Base-by-base conservation (phyloP, 2,329 filamentous ascomycete species). In the Neopestalotiopsis sp. region DNA sequence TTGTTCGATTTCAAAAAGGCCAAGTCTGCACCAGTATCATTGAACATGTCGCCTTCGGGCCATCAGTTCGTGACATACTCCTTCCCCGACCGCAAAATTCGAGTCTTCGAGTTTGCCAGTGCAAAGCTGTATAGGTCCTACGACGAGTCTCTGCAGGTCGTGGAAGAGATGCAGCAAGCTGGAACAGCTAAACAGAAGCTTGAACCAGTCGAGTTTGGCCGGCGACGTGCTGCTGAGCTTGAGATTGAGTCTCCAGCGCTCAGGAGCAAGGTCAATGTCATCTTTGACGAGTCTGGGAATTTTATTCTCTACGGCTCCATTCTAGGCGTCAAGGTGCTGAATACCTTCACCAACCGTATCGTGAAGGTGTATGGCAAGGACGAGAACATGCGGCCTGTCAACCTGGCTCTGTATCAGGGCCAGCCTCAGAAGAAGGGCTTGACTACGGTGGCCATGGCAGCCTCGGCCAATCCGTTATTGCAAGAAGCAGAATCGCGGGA, bases 1-100 rank as follows among this genome's bases (percentile, higher is more conserved):
- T 86, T 99, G 1, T 99, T 98, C 77, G 95, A 97, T 66, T 98
- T 99, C 84, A 98, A 97, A 77, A 98, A 98, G 81, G 89, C 93
- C 65, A 98, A 97, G 79, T 93, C 94, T 0, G 88, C 92, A 0
- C 95, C 95, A 0, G 89, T 91, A 4, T 93, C 93, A 12, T 84
- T 99, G 63, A 93, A 92, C 0, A 88, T 99, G 61, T 98, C 96
- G 0, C 94, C 95, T 0, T 92, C 92, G 0, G 94, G 95, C 4
- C 89, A 92, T 68, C 93, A 94, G 69, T 96, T 99, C 76, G 94
- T 92, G 1, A 92, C 94, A 0, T 91, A 96, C 74, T 99, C 96
- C 0, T 91, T 98, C 74, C 97, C 96, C 0, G 96, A 99, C 80
- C 90, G 96, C 68, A 97, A 97, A 80, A 90, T 99, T 62, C 91